phyloP scores from a whole-genome alignment of 2,329 filamentous ascomycete species.

The Botryotinia narcissicola region DNA sequence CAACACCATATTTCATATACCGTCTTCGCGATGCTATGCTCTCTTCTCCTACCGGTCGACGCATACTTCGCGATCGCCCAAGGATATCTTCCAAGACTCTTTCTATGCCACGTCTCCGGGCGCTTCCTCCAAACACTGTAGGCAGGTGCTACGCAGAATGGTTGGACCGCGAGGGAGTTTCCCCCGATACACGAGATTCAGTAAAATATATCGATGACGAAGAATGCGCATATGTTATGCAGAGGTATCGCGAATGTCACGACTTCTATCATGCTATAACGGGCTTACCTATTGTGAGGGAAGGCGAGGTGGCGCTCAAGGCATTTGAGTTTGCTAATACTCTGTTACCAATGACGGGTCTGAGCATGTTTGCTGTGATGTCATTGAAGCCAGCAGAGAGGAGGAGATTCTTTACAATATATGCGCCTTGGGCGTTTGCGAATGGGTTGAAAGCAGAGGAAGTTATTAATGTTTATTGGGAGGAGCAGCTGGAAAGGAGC shows the following conservation, averaged over 20 bases:
- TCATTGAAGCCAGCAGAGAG: constrained; percentile 62
- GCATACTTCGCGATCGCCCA: constrained; percentile 86
- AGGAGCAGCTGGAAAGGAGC: constrained; percentile 84
- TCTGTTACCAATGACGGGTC: constrained; percentile 87
- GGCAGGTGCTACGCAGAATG: constrained; percentile 81
- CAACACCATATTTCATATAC: constrained; percentile 91
- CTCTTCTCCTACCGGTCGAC: constrained; percentile 73
- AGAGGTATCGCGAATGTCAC: constrained; percentile 94
- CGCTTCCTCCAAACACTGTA: constrained; percentile 69
- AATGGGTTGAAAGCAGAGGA: constrained; percentile 77
- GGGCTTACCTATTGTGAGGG: constrained; percentile 84
- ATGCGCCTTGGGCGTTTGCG: constrained; percentile 85
- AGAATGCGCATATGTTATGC: constrained; percentile 98
- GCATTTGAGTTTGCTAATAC: constrained; percentile 97
- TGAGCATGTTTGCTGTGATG: constrained; percentile 72
- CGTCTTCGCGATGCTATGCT: constrained; percentile 93
- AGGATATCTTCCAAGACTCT: constrained; percentile 75
- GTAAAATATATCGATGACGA: constrained; percentile 93
- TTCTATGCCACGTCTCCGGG: constrained; percentile 64
- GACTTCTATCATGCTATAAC: constrained; percentile 97
- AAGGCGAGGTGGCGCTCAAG: constrained; percentile 96
- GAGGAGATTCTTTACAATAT: constrained; percentile 67
- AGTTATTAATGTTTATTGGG: constrained; percentile 96
- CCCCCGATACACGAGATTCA: constrained; percentile 77
- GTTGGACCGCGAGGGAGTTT: constrained; percentile 92